Percentiles rank a stretch among this genome's conserved stretches.
These are phyloP conservation scores for Solanum etuberosum DNA, from an alignment of 257 asterid species.

Conservation along the genomic window DNA sequence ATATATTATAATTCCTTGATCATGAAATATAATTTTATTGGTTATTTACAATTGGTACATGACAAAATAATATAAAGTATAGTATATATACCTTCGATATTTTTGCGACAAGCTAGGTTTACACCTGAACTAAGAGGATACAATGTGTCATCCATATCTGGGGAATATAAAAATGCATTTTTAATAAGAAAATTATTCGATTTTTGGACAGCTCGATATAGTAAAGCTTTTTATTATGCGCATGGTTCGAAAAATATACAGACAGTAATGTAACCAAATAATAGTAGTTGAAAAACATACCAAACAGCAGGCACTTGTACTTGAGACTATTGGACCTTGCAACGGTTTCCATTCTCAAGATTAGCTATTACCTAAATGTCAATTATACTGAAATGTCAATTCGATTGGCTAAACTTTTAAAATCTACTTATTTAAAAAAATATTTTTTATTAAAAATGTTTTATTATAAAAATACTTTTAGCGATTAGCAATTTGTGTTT, in stretches of 20 bases:
- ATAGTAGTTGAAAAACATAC: constrained; percentile 12
- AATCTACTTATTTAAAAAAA: not conserved
- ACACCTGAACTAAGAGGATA: constrained; percentile 81
- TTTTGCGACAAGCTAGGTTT: constrained; percentile 68
- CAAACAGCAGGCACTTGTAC: constrained; percentile 57
- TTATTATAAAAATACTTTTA: not conserved
- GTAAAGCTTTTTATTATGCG: not conserved
- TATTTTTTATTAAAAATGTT: not conserved
- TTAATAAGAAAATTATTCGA: not conserved
- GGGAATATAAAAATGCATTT: not conserved
- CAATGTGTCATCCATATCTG: constrained; percentile 89
- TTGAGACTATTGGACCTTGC: constrained; percentile 23
- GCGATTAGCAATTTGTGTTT: too few relatives aligned
- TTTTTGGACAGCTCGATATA: not conserved
- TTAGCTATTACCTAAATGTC: not conserved
- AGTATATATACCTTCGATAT: constrained; percentile 50
- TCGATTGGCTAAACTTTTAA: not conserved
- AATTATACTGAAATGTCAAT: not conserved
- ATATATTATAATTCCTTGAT: not conserved
- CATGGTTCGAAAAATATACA: fast-evolving
- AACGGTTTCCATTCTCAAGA: constrained; percentile 43
- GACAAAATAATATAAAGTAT: not conserved
- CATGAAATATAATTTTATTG: not conserved
- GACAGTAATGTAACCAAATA: not conserved
- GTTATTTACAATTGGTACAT: not conserved